Evolutionary conservation across 495 filamentous ascomycete species (phyloP).

Genomic region (Aspergillus campestris): DNA sequence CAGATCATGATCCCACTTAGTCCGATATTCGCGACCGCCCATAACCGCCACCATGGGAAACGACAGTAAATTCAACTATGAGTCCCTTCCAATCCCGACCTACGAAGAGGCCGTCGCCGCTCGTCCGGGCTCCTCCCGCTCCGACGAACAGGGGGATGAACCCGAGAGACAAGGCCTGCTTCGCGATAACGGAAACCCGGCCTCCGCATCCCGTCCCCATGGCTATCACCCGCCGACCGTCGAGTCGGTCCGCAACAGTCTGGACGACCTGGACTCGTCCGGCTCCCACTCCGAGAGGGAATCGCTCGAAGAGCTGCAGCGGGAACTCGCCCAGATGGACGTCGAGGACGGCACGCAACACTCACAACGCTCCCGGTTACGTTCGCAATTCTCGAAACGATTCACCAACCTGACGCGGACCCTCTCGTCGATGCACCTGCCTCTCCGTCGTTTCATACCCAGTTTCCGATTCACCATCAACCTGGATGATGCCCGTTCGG

Average conservation of each 20-base stretch:
- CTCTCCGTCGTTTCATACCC: conserved; percentile 42
- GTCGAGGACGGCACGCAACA: conserved; percentile 59
- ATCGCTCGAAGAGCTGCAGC: conserved; percentile 54
- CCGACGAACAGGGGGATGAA: conserved; percentile 45
- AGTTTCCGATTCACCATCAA: conserved; percentile 30
- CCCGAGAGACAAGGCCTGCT: conserved; percentile 57
- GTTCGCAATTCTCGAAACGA: conserved; percentile 45
- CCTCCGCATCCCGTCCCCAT: conserved; percentile 19
- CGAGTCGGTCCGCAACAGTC: conserved; percentile 57
- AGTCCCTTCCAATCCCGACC: conserved; percentile 74
- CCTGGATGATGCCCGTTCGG: conserved; percentile 19
- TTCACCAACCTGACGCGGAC: conserved; percentile 45
- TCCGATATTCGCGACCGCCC: conserved; percentile 20
- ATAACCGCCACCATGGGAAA: conserved; percentile 40
- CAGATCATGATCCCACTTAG: conserved; percentile 40
- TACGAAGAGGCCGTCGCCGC: conserved; percentile 84
- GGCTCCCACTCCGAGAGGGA: conserved; percentile 32
- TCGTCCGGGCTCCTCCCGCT: conserved; percentile 53
- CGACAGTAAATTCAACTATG: conserved; percentile 55
- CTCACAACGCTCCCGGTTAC: conserved; percentile 29
- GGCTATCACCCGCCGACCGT: conserved; percentile 71
- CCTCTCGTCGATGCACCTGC: conserved; percentile 47
- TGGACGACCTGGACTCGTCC: conserved; percentile 46
- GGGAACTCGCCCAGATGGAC: conserved; percentile 86
- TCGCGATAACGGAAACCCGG: conserved; percentile 20